phyloP scores from a whole-genome alignment of 768 basidiomycete genomes.

The Lactarius sanguifluus region DNA sequence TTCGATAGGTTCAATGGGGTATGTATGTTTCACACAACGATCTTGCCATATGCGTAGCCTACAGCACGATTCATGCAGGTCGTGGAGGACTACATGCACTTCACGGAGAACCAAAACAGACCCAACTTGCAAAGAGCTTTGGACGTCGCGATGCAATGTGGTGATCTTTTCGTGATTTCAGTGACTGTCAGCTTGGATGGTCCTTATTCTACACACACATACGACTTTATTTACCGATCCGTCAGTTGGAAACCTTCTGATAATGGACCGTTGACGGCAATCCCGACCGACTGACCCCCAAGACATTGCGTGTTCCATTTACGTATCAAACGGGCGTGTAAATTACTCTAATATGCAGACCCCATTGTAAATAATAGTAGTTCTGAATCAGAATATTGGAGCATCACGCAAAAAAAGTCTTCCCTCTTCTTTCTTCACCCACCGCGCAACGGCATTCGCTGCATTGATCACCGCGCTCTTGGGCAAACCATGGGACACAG shows the following conservation, averaged over 20 bases:
- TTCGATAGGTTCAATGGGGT: constrained; percentile 19
- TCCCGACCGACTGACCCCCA: constrained; percentile 6
- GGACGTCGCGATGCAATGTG: constrained; percentile 19
- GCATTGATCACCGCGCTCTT: constrained; percentile 87
- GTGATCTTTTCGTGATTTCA: constrained; percentile 28
- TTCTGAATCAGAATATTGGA: constrained; percentile 66
- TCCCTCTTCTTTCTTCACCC: constrained; percentile 88
- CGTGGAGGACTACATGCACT: constrained; percentile 27
- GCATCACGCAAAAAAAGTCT: constrained; percentile 84
- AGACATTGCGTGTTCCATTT: neutral
- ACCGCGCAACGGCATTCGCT: constrained; percentile 84
- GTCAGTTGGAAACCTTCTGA: constrained; percentile 22
- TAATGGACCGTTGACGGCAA: constrained; percentile 13
- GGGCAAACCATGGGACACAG: constrained; percentile 77
- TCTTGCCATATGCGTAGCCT: neutral
- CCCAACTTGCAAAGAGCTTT: constrained; percentile 29
- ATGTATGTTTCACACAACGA: constrained; percentile 9
- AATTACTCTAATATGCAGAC: constrained; percentile 13
- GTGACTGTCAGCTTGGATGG: constrained; percentile 25
- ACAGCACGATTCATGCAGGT: constrained; percentile 6
- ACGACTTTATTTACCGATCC: constrained; percentile 29
- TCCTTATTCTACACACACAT: constrained; percentile 27
- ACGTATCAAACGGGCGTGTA: constrained; percentile 2
- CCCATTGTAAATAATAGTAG: neutral
- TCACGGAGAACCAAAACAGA: constrained; percentile 22